Evolutionary conservation across 352 stramenopile genomes (phyloP).

Genomic region (Phytopythium boreale): DNA sequence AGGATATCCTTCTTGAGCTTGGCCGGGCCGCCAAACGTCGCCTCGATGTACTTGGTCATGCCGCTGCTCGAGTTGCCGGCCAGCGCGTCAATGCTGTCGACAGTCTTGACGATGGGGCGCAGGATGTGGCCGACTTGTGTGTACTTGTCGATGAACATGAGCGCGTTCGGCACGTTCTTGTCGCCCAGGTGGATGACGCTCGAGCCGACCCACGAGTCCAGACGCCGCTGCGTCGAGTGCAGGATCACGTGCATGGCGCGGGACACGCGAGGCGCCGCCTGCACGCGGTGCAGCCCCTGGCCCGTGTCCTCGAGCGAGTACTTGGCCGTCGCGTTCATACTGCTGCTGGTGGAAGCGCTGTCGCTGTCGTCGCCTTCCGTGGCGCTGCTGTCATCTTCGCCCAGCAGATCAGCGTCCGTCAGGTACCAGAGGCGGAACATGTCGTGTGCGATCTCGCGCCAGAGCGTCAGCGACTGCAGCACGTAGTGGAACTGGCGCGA

Average conservation of each 20-base stretch:
- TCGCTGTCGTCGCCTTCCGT: conserved; percentile 15
- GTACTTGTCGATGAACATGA: conserved; percentile 99
- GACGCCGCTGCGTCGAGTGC: conserved; percentile 65
- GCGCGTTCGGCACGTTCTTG: conserved; percentile 97
- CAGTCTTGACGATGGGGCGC: conserved; percentile 84
- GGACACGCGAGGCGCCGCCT: conserved; percentile 91
- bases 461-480: conserved; percentile 94
- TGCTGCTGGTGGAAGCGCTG: background rate
- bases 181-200: conserved; percentile 97
- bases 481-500: conserved; percentile 95
- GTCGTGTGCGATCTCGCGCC: conserved; percentile 95
- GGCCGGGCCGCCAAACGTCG: conserved; percentile 83
- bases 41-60: conserved; percentile 58
- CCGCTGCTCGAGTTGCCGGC: conserved; percentile 39
- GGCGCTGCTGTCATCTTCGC: conserved; percentile 28
- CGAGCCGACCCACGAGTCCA: conserved; percentile 90
- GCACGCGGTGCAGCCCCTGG: conserved; percentile 94
- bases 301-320: conserved; percentile 94
- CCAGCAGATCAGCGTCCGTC: conserved; percentile 92
- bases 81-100: conserved; percentile 69
- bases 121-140: conserved; percentile 91
- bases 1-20: conserved; percentile 90
- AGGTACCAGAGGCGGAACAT: conserved; percentile 97
- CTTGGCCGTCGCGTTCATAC: conserved; percentile 19
- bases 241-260: conserved; percentile 95